Conservation (phyloP, 768 basidiomycete species). For the Tylopilus balloui region DNA sequence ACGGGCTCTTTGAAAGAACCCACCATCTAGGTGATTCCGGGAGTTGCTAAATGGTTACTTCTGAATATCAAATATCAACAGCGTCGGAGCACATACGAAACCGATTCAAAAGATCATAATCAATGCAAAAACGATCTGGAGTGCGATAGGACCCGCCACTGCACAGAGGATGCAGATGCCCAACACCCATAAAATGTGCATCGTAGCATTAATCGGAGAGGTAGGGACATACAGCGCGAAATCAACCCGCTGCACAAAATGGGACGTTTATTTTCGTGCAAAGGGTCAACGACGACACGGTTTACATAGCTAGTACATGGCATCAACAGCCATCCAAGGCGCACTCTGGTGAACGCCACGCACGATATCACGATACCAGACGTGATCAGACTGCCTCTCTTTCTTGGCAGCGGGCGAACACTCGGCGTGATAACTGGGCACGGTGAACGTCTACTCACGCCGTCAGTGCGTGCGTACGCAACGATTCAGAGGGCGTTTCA, state of each 20-base stretch:
- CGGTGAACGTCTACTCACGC: conserved; percentile 65
- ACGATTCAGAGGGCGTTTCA: background rate
- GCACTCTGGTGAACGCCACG: conserved; percentile 21
- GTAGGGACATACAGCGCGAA: conserved; percentile 58
- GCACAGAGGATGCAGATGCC: conserved; percentile 45
- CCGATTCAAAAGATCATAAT: conserved; percentile 44
- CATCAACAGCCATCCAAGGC: conserved; percentile 1
- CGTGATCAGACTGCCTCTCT: conserved; percentile 59
- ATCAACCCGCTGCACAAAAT: conserved; percentile 58
- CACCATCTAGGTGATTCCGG: conserved; percentile 59
- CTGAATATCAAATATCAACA: background rate
- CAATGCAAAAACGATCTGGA: conserved; percentile 54
- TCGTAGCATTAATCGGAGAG: background rate
- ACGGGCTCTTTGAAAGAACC: background rate
- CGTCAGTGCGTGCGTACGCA: no score
- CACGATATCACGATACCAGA: conserved; percentile 64
- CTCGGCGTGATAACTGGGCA: conserved; percentile 64
- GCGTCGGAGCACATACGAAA: conserved; percentile 38
- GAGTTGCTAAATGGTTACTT: conserved; percentile 33
- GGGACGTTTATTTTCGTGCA: conserved; percentile 4
- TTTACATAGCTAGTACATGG: conserved; percentile 22
- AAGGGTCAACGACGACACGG: background rate
- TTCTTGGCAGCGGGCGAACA: conserved; percentile 56
- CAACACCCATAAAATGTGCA: conserved; percentile 40
- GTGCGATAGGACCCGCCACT: conserved; percentile 62